Evolutionary conservation across 192 early-diverging fungal genomes (phyloP), one percentile per base, ranked within the genome.

Genomic region (Paraglomus brasilianum): DNA sequence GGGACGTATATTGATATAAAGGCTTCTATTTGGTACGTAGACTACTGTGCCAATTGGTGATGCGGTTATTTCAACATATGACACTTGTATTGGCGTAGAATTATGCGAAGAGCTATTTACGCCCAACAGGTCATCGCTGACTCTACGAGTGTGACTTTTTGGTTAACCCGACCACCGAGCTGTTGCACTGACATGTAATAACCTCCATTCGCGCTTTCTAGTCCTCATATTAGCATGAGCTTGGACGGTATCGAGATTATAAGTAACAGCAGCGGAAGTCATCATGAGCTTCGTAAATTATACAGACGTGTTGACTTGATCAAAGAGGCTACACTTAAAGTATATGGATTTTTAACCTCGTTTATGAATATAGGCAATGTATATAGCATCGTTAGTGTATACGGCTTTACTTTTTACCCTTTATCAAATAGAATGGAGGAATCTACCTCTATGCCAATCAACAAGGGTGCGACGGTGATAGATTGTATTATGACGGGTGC

Each of bases 71-170:
- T 77, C 82, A 24, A 90, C 94, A 6, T 65, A 80, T 30, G 95
- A 98, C 71, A 89, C 96, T 5, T 91, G 89, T 52, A 79, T 99
- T 55, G 97, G 97, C 10, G 85, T 93, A 2, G 97, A 99, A 76
- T 81, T 93, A 61, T 99, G 97, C 70, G 97, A 99, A 79, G 97
- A 99, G 67, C 78, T 99, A 15, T 99, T 97, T 81, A 95, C 95
- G 4, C 93, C 96, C 4, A 80, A 90, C 44, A 92, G 89, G 88
- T 88, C 72, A 22, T 15, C 60, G 6, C 10, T 46, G 2, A 13
- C 43, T 38, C 1, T 64, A 8, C 8, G 39, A 64, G 15, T 40
- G 0, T 22, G 39, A 2, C 11, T 49, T 48, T 15, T 40, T 43
- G 48, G 1, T 36, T 42, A 17, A 68, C 21, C 4, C 78, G 30